Base-by-base conservation (phyloP, 306 rosid species). In the Prosopis cineraria region DNA sequence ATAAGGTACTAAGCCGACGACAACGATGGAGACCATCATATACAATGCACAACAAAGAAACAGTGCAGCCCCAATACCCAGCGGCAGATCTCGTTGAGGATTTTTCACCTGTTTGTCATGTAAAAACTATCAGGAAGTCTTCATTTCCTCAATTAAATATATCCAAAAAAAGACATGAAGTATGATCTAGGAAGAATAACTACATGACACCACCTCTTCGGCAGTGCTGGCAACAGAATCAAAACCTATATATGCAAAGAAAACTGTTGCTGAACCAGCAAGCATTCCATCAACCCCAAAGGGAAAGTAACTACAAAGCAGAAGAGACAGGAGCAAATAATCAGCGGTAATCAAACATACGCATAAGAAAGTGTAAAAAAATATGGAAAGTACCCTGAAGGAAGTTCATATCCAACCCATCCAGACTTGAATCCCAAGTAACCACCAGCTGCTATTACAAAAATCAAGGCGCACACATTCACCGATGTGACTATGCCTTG, bases 261-360 rank as follows among this genome's bases (percentile, higher is more conserved):
- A 95, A 30, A 87, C 98, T 3, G 98, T 93, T 36, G 98, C 98
- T 77, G 98, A 95, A 85, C 98, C 98, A 29, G 98, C 90, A 78
- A 95, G 92, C 97, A 92, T 84, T 44, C 98, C 98, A 87, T 95
- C 94, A 19, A 89, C 86, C 81, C 97, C 98, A 79, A 86, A 90
- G 58, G 98, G 93, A 37, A 92, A 92, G 74, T 91, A 95, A 88
- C 98, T 95, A 83, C 12, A 34, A 64, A 79, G 65, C 33, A 71
- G 73, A 45, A 73, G 27, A 39, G 44, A 40, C 5, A 11, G 16
- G 33, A 25, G 6, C 66, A 78, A 73, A 22, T 55, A 30, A 69
- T n/a, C 27, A 2, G 72, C 33, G 62, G 41, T 66, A 56, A 79
- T 69, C 43, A 41, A 79, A 45, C 37, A 25, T 41, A 30, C 16